Percentiles rank a stretch among this genome's conserved stretches.
Conservation (phyloP, 2,329 filamentous ascomycete species). For the Exophiala sp. region DNA sequence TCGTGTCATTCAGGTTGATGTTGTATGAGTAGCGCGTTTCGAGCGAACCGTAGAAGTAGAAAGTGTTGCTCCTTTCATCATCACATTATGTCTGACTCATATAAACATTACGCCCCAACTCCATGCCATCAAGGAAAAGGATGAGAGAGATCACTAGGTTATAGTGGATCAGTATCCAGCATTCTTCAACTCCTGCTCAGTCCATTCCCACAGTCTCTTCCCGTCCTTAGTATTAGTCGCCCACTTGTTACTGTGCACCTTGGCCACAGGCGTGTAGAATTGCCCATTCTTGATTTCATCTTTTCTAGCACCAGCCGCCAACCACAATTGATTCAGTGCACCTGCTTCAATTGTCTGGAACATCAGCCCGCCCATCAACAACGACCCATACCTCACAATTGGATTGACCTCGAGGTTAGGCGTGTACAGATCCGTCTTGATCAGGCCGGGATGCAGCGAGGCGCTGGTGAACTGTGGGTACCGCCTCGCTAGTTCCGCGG, state of each 20-base stretch:
- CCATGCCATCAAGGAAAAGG: too few relatives aligned
- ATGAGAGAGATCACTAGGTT: too few relatives aligned
- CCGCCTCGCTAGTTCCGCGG: slow-evolving; percentile 44
- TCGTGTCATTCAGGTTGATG: too few relatives aligned
- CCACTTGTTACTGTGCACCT: slow-evolving; percentile 29
- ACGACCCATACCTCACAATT: slow-evolving; percentile 28
- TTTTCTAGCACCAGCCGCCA: slow-evolving; percentile 33
- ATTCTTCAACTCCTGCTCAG: slow-evolving; percentile 31
- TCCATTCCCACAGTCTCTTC: slow-evolving; percentile 35
- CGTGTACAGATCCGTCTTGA: slow-evolving; percentile 40
- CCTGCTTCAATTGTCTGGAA: slow-evolving; percentile 36
- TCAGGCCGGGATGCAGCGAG: slow-evolving; percentile 50
- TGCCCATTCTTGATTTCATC: slow-evolving; percentile 39
- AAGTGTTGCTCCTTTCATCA: too few relatives aligned
- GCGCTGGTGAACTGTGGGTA: slow-evolving; percentile 42
- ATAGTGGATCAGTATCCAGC: slow-evolving; percentile 18
- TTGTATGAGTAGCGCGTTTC: too few relatives aligned
- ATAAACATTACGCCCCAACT: too few relatives aligned
- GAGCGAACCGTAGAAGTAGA: too few relatives aligned
- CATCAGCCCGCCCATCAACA: slow-evolving; percentile 26
- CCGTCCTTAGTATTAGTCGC: slow-evolving; percentile 29
- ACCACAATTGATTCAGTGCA: slow-evolving; percentile 42
- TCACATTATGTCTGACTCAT: too few relatives aligned
- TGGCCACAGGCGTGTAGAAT: slow-evolving; percentile 44
- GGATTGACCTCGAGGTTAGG: slow-evolving; percentile 30